Conservation (phyloP, 371 early-diverging fungal species). For the Apophysomyces elegans region DNA sequence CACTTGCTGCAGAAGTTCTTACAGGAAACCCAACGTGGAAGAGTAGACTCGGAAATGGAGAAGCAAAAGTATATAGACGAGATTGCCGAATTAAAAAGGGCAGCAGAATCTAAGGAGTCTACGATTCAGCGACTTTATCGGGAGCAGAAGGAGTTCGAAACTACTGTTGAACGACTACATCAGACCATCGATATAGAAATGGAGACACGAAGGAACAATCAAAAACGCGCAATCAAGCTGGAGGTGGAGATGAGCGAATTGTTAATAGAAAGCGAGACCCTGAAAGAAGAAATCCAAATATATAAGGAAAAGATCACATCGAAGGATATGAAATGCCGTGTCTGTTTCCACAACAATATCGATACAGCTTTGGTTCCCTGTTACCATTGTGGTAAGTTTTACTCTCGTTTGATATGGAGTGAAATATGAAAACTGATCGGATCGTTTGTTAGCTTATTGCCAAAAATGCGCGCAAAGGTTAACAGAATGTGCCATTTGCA, state of each 20-base stretch:
- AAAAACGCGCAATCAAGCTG: background rate
- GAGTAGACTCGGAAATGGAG: background rate
- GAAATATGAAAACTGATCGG: background rate
- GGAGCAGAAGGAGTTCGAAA: background rate
- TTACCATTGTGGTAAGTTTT: conserved; percentile 43
- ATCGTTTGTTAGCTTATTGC: conserved; percentile 39
- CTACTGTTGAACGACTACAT: background rate
- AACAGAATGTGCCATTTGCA: conserved; percentile 46
- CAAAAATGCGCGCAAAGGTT: conserved; percentile 34
- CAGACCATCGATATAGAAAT: background rate
- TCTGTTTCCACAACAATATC: conserved; percentile 40
- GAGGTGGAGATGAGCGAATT: background rate
- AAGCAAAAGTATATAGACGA: background rate
- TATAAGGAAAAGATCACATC: background rate
- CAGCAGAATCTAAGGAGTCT: background rate
- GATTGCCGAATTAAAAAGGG: background rate
- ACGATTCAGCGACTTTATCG: background rate
- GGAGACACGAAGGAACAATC: background rate
- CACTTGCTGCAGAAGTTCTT: background rate
- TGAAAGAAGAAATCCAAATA: background rate
- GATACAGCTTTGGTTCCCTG: conserved; percentile 42
- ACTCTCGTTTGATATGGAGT: too few species aligned
- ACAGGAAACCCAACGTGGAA: background rate
- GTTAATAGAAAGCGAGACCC: background rate
- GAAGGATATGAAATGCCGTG: conserved; percentile 30